Evolutionary conservation across 2,329 filamentous ascomycete species (phyloP), one percentile per base, ranked within the genome.

Genomic region (Diaporthe helianthi): DNA sequence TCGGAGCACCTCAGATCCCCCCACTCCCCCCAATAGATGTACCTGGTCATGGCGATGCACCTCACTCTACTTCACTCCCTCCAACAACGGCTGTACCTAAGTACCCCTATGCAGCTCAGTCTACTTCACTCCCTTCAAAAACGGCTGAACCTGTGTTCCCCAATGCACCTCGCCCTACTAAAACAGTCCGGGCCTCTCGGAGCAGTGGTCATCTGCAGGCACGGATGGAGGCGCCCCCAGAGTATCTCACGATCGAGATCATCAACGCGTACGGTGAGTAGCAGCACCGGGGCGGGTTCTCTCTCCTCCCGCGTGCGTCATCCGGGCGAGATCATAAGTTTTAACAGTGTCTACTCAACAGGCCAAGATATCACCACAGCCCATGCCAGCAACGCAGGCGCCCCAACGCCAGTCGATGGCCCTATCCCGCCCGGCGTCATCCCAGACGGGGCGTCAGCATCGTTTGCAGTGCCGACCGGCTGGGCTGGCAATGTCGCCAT

Each of bases 401-500:
- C 65, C 31, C 68, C 67, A 7, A 52, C 67, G 4, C 67, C 71
- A 4, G 58, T 70, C 38, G 51, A n/a, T 7, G 71, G 71, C 29
- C 41, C 67, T 15, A 54, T 71, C 4, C 47, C 46, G 24, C 55
- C 66, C 4, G 74, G 74, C 2, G 69, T 66, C 12, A 53, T 75
- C 9, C 67, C 71, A 26, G 46, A 63, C 1, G 68, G 71, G 15
- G 55, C 51, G 0, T 61, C 65, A 1, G 70, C 65, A 13, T 51
- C 65, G 0, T 72, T 73, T 29, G 72, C 69, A 9, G 72, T 73
- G 1, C 74, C 73, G 1, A 73, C 72, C n/a, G 70, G 69, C 38
- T 75, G 72, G 68, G 70, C 72, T 12, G 74, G 74, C 24, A 73
- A 69, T 9, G 55, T 75, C 3, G 73, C 73, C 65, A 38, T 75